Percentiles rank a stretch among this genome's conserved stretches.
phyloP scores from a whole-genome alignment of 2,329 filamentous ascomycete genomes.

The Rugonectria rugulosa region DNA sequence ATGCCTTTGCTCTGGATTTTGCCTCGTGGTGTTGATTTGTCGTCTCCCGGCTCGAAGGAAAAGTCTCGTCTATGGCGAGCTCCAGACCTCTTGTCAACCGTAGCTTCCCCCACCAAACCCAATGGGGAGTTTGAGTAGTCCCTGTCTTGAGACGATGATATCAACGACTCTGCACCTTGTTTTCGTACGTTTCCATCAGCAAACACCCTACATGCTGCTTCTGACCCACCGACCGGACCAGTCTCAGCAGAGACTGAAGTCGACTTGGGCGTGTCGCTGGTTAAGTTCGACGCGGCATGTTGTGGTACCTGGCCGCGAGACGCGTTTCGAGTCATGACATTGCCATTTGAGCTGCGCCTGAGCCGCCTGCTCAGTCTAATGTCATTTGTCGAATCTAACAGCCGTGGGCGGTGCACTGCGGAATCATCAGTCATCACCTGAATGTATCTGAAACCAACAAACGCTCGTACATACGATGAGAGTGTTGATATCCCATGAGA shows the following conservation, averaged over 20 bases:
- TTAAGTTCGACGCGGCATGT: background rate
- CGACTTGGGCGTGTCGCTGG: slow-evolving; percentile 12
- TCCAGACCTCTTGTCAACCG: background rate
- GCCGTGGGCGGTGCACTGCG: slow-evolving; percentile 32
- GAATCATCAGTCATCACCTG: background rate
- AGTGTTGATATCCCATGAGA: slow-evolving; percentile 22
- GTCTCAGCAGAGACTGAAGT: slow-evolving; percentile 4
- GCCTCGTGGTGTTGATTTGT: slow-evolving; percentile 21
- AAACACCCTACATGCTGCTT: slow-evolving; percentile 2
- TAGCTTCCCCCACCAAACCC: background rate
- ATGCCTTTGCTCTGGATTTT: background rate
- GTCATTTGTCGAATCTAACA: slow-evolving; percentile 29
- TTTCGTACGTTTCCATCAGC: slow-evolving; percentile 15
- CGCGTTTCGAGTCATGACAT: background rate
- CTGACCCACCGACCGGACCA: too few relatives aligned
- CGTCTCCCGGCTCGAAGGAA: slow-evolving; percentile 40
- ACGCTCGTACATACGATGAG: slow-evolving; percentile 28
- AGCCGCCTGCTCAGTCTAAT: slow-evolving; percentile 45
- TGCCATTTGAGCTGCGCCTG: slow-evolving; percentile 3
- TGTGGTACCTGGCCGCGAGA: background rate
- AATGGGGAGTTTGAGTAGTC: slow-evolving; percentile 3
- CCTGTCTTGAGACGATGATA: slow-evolving; percentile 2
- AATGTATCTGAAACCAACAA: background rate
- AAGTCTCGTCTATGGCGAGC: slow-evolving; percentile 36
- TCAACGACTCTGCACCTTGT: slow-evolving; percentile 8